A percentile compares a stretch with the other conserved stretches of the same genome.
Conservation (phyloP, 2,329 filamentous ascomycete genomes). For the Alternaria sp. region DNA sequence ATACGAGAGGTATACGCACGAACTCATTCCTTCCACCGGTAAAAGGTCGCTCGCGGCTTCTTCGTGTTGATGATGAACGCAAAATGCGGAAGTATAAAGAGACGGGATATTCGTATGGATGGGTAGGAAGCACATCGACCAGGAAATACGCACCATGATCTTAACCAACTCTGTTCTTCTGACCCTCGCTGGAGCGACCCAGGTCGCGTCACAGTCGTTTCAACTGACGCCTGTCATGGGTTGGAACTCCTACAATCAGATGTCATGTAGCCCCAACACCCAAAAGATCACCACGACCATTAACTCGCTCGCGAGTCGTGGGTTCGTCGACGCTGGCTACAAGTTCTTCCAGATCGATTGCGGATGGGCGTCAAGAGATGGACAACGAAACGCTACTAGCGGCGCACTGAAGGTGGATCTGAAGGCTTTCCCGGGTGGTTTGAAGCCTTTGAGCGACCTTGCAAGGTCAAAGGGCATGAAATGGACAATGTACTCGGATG, state of each 20-base stretch:
- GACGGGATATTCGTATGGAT: too few relatives aligned
- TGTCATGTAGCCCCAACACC: conserved; percentile 22
- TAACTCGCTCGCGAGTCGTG: conserved; percentile 23
- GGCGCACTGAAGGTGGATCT: conserved; percentile 22
- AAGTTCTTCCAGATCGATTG: conserved; percentile 29
- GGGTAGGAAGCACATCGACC: neutral
- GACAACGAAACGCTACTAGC: conserved; percentile 22
- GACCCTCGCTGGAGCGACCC: conserved; percentile 14
- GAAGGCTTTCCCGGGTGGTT: conserved; percentile 20
- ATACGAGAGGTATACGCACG: neutral
- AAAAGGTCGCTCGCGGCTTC: conserved; percentile 1
- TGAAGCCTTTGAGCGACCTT: conserved; percentile 25
- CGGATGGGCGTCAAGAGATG: conserved; percentile 25
- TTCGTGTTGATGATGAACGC: neutral
- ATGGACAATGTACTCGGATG: conserved; percentile 32
- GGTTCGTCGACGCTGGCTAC: conserved; percentile 26
- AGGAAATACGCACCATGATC: neutral
- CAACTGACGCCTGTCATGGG: conserved; percentile 26
- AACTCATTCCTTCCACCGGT: conserved; percentile 3
- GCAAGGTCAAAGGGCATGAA: conserved; percentile 32
- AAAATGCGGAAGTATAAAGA: neutral
- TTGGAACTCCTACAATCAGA: conserved; percentile 29
- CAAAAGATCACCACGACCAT: conserved; percentile 25
- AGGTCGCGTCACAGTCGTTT: conserved; percentile 21
- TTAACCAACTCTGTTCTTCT: conserved; percentile 8